These are phyloP conservation scores for Sabuloglossum arenarium DNA, from an alignment of 495 filamentous ascomycete genomes.

Conservation along the genomic window DNA sequence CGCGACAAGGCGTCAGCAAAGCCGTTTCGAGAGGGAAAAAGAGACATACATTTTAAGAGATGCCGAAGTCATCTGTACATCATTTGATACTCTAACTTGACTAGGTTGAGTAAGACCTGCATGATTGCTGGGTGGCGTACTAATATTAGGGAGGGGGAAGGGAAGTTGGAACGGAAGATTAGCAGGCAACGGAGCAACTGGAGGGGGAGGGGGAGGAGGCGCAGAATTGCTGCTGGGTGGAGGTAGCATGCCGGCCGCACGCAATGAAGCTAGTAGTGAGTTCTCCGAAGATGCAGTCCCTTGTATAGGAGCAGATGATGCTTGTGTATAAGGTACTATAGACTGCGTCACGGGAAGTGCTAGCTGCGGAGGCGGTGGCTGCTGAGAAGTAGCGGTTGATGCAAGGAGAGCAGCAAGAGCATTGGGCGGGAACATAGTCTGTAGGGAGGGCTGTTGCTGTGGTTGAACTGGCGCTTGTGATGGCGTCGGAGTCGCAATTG, in stretches of 20 bases:
- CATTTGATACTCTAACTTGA: slow-evolving; percentile 24
- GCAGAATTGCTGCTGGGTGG: slow-evolving; percentile 24
- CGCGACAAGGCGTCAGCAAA: slow-evolving; percentile 1
- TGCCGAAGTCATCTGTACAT: slow-evolving; percentile 45
- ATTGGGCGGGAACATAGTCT: slow-evolving; percentile 6
- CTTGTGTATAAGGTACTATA: slow-evolving; percentile 10
- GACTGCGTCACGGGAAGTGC: slow-evolving; percentile 2
- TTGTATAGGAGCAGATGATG: slow-evolving; percentile 14
- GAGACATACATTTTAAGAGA: slow-evolving; percentile 59
- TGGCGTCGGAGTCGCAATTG: slow-evolving; percentile 8
- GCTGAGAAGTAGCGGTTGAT: slow-evolving; percentile 5
- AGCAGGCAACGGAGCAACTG: slow-evolving; percentile 2
- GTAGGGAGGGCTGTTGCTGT: slow-evolving; percentile 5
- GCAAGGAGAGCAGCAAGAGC: slow-evolving; percentile 7
- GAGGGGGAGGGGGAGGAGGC: slow-evolving; percentile 20
- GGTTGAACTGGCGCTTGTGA: slow-evolving; percentile 9
- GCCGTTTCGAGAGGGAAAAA: neutral
- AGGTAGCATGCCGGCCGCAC: slow-evolving; percentile 31
- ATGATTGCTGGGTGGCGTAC: slow-evolving; percentile 2
- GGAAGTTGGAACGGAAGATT: slow-evolving; percentile 1
- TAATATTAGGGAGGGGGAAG: neutral
- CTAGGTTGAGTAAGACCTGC: neutral
- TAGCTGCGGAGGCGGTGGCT: slow-evolving; percentile 8
- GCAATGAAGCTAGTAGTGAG: slow-evolving; percentile 27
- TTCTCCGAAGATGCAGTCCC: slow-evolving; percentile 11